phyloP scores from a whole-genome alignment of 257 asterid genomes.

The Solanum corneliomulleri region DNA sequence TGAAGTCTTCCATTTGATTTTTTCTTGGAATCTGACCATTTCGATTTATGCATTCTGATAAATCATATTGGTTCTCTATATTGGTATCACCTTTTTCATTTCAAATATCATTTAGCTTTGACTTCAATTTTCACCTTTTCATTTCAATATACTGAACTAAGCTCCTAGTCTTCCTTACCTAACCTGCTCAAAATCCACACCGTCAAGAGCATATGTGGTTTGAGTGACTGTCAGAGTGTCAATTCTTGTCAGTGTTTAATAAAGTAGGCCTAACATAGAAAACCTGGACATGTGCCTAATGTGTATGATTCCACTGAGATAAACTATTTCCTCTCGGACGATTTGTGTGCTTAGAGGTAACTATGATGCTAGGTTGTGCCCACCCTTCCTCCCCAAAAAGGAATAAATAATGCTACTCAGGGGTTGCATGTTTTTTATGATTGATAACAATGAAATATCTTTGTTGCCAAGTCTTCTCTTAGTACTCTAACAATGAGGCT shows the following conservation, averaged over 20 bases:
- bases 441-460: not conserved
- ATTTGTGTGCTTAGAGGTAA: not conserved
- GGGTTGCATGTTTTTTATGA: not conserved
- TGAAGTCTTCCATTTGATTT: not conserved
- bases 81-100: not conserved
- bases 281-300: not conserved
- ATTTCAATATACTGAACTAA: not conserved
- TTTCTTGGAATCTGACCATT: not conserved
- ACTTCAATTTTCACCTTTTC: not conserved
- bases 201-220: not conserved
- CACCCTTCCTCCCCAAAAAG: not conserved
- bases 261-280: not conserved
- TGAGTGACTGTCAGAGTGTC: not conserved
- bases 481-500: not conserved
- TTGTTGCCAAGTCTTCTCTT: not conserved
- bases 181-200: not conserved
- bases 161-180: not conserved
- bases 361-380: not conserved
- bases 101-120: not conserved
- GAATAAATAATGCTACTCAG: not conserved
- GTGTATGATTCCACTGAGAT: not conserved
- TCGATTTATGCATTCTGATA: not conserved
- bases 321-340: not conserved
- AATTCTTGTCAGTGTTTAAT: not conserved
- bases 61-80: not conserved